Base-by-base conservation (phyloP, 2,329 filamentous ascomycete species). In the Beauveria varroae region DNA sequence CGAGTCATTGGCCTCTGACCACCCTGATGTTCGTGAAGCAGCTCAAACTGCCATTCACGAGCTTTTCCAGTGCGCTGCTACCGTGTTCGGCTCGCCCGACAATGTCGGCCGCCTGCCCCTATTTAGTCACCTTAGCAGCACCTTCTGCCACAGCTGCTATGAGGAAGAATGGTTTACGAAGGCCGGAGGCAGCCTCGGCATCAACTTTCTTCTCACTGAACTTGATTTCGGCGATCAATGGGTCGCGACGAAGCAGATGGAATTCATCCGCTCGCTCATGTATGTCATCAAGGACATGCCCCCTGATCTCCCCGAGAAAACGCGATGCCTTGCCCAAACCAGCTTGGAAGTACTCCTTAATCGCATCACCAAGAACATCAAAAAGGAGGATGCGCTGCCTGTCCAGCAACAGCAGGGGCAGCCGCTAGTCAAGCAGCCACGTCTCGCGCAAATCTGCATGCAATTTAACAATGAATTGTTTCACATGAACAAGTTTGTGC, bases 91-190 rank as follows among this genome's bases (percentile, higher is more conserved):
- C 3, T 86, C 85, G 1, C 79, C 87, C 44, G 82, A 81, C 24
- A 83, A 89, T 58, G 86, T 93, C 37, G 85, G 90, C 40, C 86
- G 86, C 61, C 81, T 99, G 9, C 86, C 88, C 0, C 91, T 99
- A 74, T 99, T 99, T 75, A 83, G 82, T 62, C 87, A 93, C 68
- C 80, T 99, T 6, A 88, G 89, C 44, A 89, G 86, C 63, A 87
- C 87, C 0, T 96, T 98, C 72, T 95, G 91, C 67, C 95, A 99
- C 72, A 92, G 91, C 65, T 99, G 95, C 72, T 93, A 97, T 68
- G 92, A 95, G 68, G 93, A 99, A 72, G 95, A 99, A 69, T 99
- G 96, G 95, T 99, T 96, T 70, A 93, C 93, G 57, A 99, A 99
- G 75, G 90, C 92, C 43, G 95, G 93, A 54, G 95, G 95, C 44